phyloP scores from a whole-genome alignment of 352 stramenopile genomes.

The Phytopythium montanum region DNA sequence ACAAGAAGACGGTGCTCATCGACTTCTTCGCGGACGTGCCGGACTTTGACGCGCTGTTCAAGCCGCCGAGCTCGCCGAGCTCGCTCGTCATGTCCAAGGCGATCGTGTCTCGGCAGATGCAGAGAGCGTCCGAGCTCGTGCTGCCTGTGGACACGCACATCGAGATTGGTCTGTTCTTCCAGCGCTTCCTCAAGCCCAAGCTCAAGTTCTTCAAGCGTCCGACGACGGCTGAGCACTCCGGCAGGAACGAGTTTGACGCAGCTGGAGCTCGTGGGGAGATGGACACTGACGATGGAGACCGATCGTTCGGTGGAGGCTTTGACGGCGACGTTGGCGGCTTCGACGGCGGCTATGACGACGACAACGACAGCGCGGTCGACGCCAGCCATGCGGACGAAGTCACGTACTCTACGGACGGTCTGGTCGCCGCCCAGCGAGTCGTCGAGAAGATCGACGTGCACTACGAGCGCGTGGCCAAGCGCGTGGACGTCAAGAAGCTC shows the following conservation, averaged over 20 bases:
- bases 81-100: slow-evolving; percentile 48
- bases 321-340: slow-evolving; percentile 40
- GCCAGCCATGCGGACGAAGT: slow-evolving; percentile 26
- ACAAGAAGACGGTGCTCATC: slow-evolving; percentile 43
- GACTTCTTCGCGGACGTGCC: slow-evolving; percentile 56
- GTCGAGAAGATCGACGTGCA: slow-evolving; percentile 94
- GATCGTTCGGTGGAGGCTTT: slow-evolving; percentile 26
- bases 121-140: slow-evolving; percentile 62
- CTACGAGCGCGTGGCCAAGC: slow-evolving; percentile 94
- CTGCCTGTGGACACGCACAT: slow-evolving; percentile 78
- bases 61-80: slow-evolving; percentile 27
- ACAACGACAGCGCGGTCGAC: slow-evolving; percentile 17
- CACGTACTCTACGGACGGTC: slow-evolving; percentile 42
- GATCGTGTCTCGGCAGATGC: slow-evolving; percentile 38
- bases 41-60: slow-evolving; percentile 44
- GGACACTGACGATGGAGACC: slow-evolving; percentile 15
- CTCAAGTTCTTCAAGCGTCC: slow-evolving; percentile 56
- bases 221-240: slow-evolving; percentile 3
- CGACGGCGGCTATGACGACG: slow-evolving; percentile 32
- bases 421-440: slow-evolving; percentile 88
- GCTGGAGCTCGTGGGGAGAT: slow-evolving; percentile 11
- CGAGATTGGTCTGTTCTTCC: slow-evolving; percentile 62
- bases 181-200: slow-evolving; percentile 75
- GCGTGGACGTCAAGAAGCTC: slow-evolving; percentile 96
- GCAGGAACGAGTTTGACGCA: slow-evolving; percentile 13